Evolutionary conservation across 225 moss, liverwort and hornwort genomes (phyloP), one percentile per base, ranked within the genome.

Genomic region (Rhytidiadelphus loreus): DNA sequence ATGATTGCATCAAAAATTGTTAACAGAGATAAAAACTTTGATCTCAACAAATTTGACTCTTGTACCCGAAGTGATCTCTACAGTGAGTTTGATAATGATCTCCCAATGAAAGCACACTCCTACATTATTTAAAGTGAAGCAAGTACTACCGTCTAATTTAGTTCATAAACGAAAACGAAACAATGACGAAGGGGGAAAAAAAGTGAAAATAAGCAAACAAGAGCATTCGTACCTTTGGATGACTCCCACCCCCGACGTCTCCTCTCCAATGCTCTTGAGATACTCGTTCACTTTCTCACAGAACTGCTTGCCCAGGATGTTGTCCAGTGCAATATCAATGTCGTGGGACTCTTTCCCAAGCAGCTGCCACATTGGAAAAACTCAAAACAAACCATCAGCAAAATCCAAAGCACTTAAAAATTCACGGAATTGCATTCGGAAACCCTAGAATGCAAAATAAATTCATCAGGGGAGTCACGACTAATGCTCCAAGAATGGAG

Each of bases 271-370:
- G 87, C 93, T 93, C 52, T 85, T 81, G 81, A 96, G 89, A 91
- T 98, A 97, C 87, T 95, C 95, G 53, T 98, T 97, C 37, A 98
- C 95, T 86, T 95, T 98, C 94, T 96, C 95, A 91, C 96, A 97
- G 81, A 97, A 98, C 37, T 92, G 89, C 83, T 94, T 92, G 33
- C 97, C 98, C 44, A 96, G 66, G 97, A 97, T 96, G 93, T 97
- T 93, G 89, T 98, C 96, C 44, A 98, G 61, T 65, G 97, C 98
- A 71, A 97, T 96, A 83, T 98, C 97, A 88, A 98, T 98, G 85
- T 97, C 97, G 70, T 88, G 90, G 17, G 95, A 98, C 83, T 95
- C 94, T 82, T 88, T 97, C 61, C 96, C 98, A 52, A 98, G 89
- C 57, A 98, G 94, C 97, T 97, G 98, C 91, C 81, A 85, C 19